phyloP scores from a whole-genome alignment of 1,139 yeast genomes.

The Diutina catenulata region DNA sequence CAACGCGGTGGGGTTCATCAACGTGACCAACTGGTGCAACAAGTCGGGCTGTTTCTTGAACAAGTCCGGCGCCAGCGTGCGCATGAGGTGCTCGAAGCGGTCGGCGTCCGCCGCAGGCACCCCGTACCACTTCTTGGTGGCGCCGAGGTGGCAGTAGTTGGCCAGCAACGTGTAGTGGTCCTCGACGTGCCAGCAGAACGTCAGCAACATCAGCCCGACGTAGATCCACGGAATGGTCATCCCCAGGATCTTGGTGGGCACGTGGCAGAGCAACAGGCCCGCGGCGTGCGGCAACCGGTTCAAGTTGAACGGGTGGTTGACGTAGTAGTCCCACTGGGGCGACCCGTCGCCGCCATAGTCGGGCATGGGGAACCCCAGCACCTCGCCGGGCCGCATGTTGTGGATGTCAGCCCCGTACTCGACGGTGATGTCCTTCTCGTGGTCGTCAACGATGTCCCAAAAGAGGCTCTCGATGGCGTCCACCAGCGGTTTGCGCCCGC shows the following conservation, averaged over 20 bases:
- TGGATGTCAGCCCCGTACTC: slow-evolving; percentile 76
- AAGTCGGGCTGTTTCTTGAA: slow-evolving; percentile 82
- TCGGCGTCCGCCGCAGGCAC: slow-evolving; percentile 48
- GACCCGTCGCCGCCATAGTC: no score
- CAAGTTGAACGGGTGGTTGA: slow-evolving; percentile 54
- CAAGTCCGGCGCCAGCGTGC: slow-evolving; percentile 62
- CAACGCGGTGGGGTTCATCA: slow-evolving; percentile 56
- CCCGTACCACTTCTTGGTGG: slow-evolving; percentile 71
- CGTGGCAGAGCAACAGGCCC: slow-evolving; percentile 51
- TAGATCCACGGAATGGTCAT: slow-evolving; percentile 82
- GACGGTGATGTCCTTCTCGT: slow-evolving; percentile 39
- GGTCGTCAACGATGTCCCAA: slow-evolving; percentile 45
- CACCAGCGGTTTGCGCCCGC: slow-evolving; percentile 18
- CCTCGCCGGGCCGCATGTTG: slow-evolving; percentile 44
- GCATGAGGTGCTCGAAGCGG: slow-evolving; percentile 43
- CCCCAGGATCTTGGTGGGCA: slow-evolving; percentile 57
- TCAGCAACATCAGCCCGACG: slow-evolving; percentile 60
- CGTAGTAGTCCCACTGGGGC: slow-evolving; percentile 16
- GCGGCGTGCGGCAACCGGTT: slow-evolving; percentile 54
- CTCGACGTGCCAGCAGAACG: slow-evolving; percentile 82
- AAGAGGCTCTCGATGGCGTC: slow-evolving; percentile 42
- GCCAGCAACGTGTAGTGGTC: slow-evolving; percentile 74
- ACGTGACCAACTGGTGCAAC: slow-evolving; percentile 74
- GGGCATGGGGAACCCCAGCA: slow-evolving; percentile 56
- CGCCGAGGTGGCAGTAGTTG: slow-evolving; percentile 66